These are phyloP conservation scores for Skeletonema costatum DNA, from an alignment of 108 stramenopile genomes.

Conservation along the genomic window DNA sequence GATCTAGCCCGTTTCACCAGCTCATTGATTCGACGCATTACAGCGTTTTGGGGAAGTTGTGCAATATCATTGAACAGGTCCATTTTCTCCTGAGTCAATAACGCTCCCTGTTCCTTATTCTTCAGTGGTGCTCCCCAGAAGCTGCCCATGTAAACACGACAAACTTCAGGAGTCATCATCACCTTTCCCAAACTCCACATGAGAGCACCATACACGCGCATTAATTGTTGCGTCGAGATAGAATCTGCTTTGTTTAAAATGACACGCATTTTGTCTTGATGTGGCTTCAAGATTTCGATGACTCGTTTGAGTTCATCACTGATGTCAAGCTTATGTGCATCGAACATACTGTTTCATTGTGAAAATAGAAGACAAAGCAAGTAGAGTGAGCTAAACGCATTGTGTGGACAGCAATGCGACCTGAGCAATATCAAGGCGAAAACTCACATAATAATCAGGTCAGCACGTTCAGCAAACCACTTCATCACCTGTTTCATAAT, in stretches of 20 bases:
- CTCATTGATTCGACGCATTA: slow-evolving; percentile 98
- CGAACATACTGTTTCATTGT: slow-evolving; percentile 73
- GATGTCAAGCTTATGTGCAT: slow-evolving; percentile 91
- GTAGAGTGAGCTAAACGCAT: not conserved
- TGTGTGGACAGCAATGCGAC: not conserved
- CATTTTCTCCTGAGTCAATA: slow-evolving; percentile 86
- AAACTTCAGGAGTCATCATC: slow-evolving; percentile 97
- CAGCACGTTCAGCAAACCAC: slow-evolving; percentile 98
- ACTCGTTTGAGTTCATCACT: slow-evolving; percentile 86
- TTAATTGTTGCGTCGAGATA: slow-evolving; percentile 82
- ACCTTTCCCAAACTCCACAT: slow-evolving; percentile 97
- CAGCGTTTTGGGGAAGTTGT: slow-evolving; percentile 93
- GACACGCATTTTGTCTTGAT: slow-evolving; percentile 79
- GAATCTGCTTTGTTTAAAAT: slow-evolving; percentile 88
- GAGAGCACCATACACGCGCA: slow-evolving; percentile 92
- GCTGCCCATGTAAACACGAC: slow-evolving; percentile 96
- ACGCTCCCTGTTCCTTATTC: slow-evolving; percentile 80
- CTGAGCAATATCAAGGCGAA: not conserved
- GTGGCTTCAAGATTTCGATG: slow-evolving; percentile 71
- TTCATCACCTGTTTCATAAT: slow-evolving; percentile 94
- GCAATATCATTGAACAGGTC: slow-evolving; percentile 96
- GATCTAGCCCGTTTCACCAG: slow-evolving; percentile 96
- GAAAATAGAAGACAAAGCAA: not conserved
- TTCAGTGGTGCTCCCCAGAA: slow-evolving; percentile 95
- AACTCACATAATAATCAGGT: slow-evolving; percentile 87